Evolutionary conservation across 106 monocot species (phyloP).

Genomic region (Allium sativum): DNA sequence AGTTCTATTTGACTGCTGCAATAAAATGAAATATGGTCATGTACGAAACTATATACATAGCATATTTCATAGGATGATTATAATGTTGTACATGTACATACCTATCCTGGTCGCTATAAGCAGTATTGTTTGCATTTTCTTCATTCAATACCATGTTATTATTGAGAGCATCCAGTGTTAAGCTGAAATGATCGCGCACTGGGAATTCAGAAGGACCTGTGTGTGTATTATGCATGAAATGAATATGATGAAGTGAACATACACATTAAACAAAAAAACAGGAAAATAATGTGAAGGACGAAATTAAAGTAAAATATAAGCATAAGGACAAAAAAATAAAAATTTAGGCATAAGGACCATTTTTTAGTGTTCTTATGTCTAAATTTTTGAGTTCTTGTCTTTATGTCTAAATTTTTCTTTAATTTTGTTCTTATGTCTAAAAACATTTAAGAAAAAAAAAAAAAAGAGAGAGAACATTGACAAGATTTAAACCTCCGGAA

Average conservation of each 20-base stretch:
- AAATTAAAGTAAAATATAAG: background rate
- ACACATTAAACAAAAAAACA: no score
- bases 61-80: background rate
- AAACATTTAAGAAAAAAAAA: no score
- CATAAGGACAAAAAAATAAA: no score
- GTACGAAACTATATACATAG: background rate
- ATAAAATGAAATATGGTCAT: background rate
- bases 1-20: constrained; percentile 35
- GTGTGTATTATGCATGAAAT: background rate
- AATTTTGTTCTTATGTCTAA: no score
- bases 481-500: constrained; percentile 12
- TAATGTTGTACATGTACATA: constrained; percentile 1
- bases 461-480: background rate
- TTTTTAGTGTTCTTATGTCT: no score
- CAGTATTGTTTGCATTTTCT: constrained; percentile 14
- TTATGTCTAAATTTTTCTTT: no score
- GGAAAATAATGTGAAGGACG: no score
- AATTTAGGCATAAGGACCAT: no score
- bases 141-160: constrained; percentile 7
- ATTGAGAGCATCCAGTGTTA: constrained; percentile 11
- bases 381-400: no score
- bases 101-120: constrained; percentile 29
- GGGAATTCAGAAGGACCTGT: constrained; percentile 15
- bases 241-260: no score
- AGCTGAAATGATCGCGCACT: constrained; percentile 21